Base-by-base conservation (phyloP, 2,329 filamentous ascomycete genomes). In the Colletotrichum orbiculare region DNA sequence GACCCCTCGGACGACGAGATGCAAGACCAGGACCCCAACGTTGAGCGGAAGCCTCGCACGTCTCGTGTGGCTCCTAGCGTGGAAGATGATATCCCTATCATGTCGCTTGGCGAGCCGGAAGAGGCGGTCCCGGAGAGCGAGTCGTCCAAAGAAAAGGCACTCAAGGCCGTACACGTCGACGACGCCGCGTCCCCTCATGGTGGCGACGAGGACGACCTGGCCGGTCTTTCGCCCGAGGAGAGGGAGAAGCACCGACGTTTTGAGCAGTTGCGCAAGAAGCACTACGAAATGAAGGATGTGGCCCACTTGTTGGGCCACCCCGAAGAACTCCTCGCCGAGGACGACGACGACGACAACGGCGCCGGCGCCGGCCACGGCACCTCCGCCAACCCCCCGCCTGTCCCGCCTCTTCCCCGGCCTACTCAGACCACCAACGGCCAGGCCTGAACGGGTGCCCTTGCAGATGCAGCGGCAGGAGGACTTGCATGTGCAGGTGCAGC, bases 201-300 rank as follows among this genome's bases (percentile, higher is more conserved):
- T 75, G 82, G 89, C 71, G 85, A 86, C 59, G 85, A 88, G 48
- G 85, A 85, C 55, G 82, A 84, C 34, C 69, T 82, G 73, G 75
- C 80, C 25, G 85, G 85, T 41, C 77, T 89, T 73, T 87, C 81
- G 63, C 79, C 85, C 46, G 93, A 97, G 77, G 94, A 97, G 76
- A 84, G 83, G 67, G 93, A 96, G 82, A 97, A 98, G 83, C 96
- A 99, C 79, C 88, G 86, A 74, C 89, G 91, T 75, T 99, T 99
- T 77, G 94, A 97, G 81, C 85, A 92, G 80, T 85, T 93, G 83
- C 88, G 96, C 74, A 97, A 96, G 89, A 95, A 90, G 82, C 96
- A 99, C 79, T 99, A 99, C 79, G 96, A 99, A 84, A 99, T 99
- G 96, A 93, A 88, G 81, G 91, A 96, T 74, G 94, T 97, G 64